Conservation (phyloP, 2,329 filamentous ascomycete species). For the Alternaria gansuensis region DNA sequence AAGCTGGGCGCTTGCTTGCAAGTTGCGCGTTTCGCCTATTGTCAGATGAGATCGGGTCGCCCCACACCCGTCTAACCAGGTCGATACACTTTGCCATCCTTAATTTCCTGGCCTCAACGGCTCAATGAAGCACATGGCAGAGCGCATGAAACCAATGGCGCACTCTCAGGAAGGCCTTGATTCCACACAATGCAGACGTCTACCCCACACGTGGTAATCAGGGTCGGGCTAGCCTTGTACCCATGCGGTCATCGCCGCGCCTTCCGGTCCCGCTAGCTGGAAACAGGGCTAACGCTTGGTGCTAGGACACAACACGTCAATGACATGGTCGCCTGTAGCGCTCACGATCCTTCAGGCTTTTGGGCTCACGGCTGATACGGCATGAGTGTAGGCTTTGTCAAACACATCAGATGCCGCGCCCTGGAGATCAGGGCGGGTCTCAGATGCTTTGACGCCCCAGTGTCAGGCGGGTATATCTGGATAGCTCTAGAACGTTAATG, state of each 20-base stretch:
- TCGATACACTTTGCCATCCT: slow-evolving; percentile 12
- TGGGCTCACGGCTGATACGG: slow-evolving; percentile 33
- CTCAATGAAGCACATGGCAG: slow-evolving; percentile 4
- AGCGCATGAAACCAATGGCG: slow-evolving; percentile 1
- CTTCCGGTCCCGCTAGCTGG: slow-evolving; percentile 16
- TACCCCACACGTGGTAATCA: slow-evolving; percentile 20
- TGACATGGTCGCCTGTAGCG: slow-evolving; percentile 44
- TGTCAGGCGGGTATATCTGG: slow-evolving; percentile 2
- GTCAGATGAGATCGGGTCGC: slow-evolving; percentile 16
- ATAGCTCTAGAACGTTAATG: neutral
- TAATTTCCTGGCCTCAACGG: slow-evolving; percentile 20
- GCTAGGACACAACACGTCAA: slow-evolving; percentile 45
- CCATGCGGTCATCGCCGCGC: slow-evolving; percentile 25
- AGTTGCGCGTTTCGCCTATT: slow-evolving; percentile 19
- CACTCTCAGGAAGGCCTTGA: neutral
- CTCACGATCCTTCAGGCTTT: slow-evolving; percentile 42
- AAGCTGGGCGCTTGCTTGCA: slow-evolving; percentile 6
- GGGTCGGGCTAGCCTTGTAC: slow-evolving; percentile 8
- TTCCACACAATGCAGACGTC: slow-evolving; percentile 12
- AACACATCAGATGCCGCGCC: neutral
- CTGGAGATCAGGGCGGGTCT: neutral
- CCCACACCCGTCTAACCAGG: slow-evolving; percentile 20
- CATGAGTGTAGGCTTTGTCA: slow-evolving; percentile 27
- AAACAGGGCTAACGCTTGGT: slow-evolving; percentile 24
- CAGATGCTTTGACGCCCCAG: slow-evolving; percentile 9